Base-by-base conservation (phyloP, 257 asterid genomes). In the Cruciata laevipes region DNA sequence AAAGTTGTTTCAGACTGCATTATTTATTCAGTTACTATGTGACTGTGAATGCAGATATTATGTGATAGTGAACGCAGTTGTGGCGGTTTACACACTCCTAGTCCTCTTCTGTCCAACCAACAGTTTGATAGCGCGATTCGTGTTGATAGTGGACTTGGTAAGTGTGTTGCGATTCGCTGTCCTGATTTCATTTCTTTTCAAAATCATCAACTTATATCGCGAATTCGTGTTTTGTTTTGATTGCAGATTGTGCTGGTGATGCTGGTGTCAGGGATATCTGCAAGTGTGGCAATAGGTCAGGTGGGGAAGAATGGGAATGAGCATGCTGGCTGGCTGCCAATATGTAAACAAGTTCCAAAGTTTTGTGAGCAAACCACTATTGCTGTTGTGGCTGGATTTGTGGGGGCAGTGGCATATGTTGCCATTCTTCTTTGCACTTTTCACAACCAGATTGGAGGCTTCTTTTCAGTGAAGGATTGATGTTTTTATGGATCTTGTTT, bases 291-390 rank as follows among this genome's bases (percentile, higher is more conserved):
- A 0, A 80, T 89, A n/a, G 95, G 84, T 61, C 83, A 78, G 55
- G 86, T 91, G 78, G 98, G 89, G 14, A 87, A 84, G 83, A 67
- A 80, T 0, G 96, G 96, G 57, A 89, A 91, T 55, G 71, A 67
- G 17, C 83, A 87, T 66, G 96, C 98, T 9, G 98, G 98, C 3
- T 91, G 98, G 98, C 85, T 85, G 30, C 95, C 91, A 3, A 89
- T 89, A 9, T 89, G 96, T 38, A 87, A 85, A 7, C 96, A 87
- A 83, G 98, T 89, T 63, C 95, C 96, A 3, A 87, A 85, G 68
- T 89, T 87, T 56, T 91, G 98, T 74, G 86, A 83, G 42, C 91
- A 72, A 25, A 77, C 85, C 0, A 71, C 82, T 0, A 88, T 84
- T 62, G 88, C 98, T 69, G 53, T 91, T 44, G 25, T 87, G 49